phyloP scores from a whole-genome alignment of 2,329 filamentous ascomycete species.

The Dactylellina parvicollis region DNA sequence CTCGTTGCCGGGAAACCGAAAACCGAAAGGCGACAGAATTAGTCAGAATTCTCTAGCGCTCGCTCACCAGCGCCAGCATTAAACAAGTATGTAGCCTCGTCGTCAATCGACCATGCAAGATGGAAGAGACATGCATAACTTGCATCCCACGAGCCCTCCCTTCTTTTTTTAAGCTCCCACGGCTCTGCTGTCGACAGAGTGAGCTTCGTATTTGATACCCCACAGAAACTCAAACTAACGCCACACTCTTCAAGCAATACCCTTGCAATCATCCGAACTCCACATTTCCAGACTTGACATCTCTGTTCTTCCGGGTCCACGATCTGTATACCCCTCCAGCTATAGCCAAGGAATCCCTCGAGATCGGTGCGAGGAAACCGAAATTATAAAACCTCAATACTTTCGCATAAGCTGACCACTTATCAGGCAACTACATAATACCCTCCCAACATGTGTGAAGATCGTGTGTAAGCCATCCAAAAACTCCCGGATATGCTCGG shows the following conservation, averaged over 20 bases:
- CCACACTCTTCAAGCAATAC: constrained; percentile 1
- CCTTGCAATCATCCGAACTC: constrained; percentile 23
- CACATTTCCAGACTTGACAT: constrained; percentile 3
- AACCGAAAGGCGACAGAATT: constrained; percentile 44
- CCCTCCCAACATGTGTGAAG: constrained; percentile 1
- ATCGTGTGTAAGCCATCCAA: constrained; percentile 7
- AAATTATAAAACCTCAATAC: constrained; percentile 11
- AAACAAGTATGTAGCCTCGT: no score
- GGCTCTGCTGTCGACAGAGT: no score
- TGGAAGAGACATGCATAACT: no score
- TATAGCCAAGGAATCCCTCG: constrained; percentile 12
- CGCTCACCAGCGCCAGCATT: no score
- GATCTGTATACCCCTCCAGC: no score
- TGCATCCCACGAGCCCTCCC: no score
- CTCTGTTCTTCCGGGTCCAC: constrained; percentile 19
- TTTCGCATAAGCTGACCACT: constrained; percentile 28
- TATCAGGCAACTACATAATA: constrained; percentile 29
- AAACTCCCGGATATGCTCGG: constrained; percentile 21
- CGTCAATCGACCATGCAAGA: no score
- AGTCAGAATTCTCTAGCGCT: no score
- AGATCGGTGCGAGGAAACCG: constrained; percentile 23
- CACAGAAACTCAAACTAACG: constrained; percentile 7
- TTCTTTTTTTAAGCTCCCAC: background rate
- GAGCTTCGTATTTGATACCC: no score
- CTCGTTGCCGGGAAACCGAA: no score